Evolutionary conservation across 2,329 filamentous ascomycete genomes (phyloP).

Genomic region (Exophiala alcalophila): DNA sequence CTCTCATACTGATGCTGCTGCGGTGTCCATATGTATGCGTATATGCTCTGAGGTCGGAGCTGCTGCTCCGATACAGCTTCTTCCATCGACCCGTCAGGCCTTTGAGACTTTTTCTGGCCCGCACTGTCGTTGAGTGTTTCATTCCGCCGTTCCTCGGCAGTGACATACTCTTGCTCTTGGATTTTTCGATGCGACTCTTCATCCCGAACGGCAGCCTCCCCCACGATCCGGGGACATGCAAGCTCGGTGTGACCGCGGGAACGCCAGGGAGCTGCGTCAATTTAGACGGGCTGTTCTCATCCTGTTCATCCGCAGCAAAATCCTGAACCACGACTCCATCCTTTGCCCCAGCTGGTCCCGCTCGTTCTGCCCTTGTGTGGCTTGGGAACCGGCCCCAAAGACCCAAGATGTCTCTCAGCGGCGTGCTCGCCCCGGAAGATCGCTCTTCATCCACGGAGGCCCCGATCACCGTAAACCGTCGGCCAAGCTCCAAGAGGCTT

Average conservation of each 20-base stretch:
- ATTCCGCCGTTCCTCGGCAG: conserved; percentile 7
- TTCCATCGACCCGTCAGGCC: conserved; percentile 22
- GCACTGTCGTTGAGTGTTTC: not conserved
- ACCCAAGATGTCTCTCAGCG: conserved; percentile 22
- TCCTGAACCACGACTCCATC: conserved; percentile 25
- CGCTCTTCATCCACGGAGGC: conserved; percentile 1
- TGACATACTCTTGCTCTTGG: conserved; percentile 21
- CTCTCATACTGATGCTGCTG: conserved; percentile 26
- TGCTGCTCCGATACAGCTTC: conserved; percentile 24
- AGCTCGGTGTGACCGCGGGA: conserved; percentile 4
- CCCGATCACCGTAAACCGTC: conserved; percentile 12
- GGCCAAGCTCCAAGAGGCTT: conserved; percentile 19
- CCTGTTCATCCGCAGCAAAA: conserved; percentile 18
- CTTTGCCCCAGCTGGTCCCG: conserved; percentile 24
- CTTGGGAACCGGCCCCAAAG: conserved; percentile 30
- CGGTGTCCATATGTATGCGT: conserved; percentile 24
- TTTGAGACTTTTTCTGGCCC: conserved; percentile 9
- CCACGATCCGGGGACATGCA: conserved; percentile 16
- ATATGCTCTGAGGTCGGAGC: conserved; percentile 23
- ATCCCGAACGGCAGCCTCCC: conserved; percentile 14
- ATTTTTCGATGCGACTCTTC: conserved; percentile 14
- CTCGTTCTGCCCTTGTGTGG: conserved; percentile 25
- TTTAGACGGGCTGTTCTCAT: conserved; percentile 4
- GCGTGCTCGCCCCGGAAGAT: conserved; percentile 12
- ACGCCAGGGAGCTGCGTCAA: not conserved